Evolutionary conservation across 176 grass and related monocot species (phyloP).

Genomic region (Rhynchospora tenuis): DNA sequence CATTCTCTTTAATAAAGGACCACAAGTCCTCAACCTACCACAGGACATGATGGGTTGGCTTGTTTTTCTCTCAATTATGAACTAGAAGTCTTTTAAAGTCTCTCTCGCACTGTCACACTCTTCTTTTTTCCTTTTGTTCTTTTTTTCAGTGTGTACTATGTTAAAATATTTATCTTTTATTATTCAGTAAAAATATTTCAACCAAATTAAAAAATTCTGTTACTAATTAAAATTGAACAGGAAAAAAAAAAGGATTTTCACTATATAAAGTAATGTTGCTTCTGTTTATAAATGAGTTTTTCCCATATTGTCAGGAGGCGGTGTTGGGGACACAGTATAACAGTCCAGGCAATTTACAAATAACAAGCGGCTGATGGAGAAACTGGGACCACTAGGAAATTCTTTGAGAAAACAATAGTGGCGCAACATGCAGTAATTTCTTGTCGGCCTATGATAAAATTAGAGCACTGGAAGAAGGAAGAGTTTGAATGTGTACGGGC

Average conservation of each 20-base stretch:
- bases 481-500: no score
- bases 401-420: not conserved
- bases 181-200: no score
- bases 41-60: not conserved
- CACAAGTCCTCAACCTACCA: not conserved
- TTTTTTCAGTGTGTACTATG: not conserved
- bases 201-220: no score
- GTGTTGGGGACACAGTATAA: not conserved
- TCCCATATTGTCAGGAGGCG: no score
- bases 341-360: not conserved
- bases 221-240: no score
- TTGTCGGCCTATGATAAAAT: no score
- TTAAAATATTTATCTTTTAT: no score
- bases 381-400: not conserved
- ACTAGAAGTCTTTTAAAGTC: not conserved
- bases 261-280: no score
- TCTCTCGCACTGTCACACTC: not conserved
- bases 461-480: no score
- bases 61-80: not conserved
- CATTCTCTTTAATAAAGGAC: not conserved
- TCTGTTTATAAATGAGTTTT: no score
- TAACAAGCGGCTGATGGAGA: not conserved
- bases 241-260: no score
- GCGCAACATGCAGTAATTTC: not conserved
- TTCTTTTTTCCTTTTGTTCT: not conserved